Evolutionary conservation across 2,329 filamentous ascomycete species (phyloP), one percentile per base, ranked within the genome.

Genomic region (Aschersonia sp.): DNA sequence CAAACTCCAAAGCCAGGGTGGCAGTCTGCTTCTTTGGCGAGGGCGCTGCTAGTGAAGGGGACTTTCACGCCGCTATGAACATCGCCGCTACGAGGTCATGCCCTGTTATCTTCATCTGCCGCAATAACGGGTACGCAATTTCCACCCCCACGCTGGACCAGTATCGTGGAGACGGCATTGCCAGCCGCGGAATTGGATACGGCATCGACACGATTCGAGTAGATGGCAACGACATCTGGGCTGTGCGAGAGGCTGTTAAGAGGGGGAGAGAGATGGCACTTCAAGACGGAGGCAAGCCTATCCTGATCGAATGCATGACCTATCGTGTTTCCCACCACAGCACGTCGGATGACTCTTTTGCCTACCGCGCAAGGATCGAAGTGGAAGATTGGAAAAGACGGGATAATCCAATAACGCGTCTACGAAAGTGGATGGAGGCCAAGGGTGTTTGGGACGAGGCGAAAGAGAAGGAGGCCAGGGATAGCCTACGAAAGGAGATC

Each of bases 261-360:
- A 76, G 77, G 61, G 92, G 92, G 0, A 77, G 89, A 2, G 73
- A 77, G 45, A 77, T 90, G 58, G 89, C 90, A 0, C 73, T 97
- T 4, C 71, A 83, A 48, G 80, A 86, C 42, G 87, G 86, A n/a
- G 85, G 87, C 4, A 79, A 77, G 52, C 88, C 87, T 0, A 77
- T 98, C 0, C 70, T 98, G 6, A 83, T 98, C 41, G 92, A 98
- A 66, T 88, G 88, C 48, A 94, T 98, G 86, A 90, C 86, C 30
- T 98, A 98, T 66, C 87, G 92, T n/a, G 89, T 97, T 42, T 90
- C 86, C 6, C 88, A 98, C 62, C 92, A 98, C 68, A 95, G 87
- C 65, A 98, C 92, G 1, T 92, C 85, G 0, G 92, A 98, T 60
- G 92, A 98, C 66, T 92, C 85, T 30, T 98, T 95, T 59, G 92